Base-by-base conservation (phyloP, 108 stramenopile genomes). In the Bacterosira constricta region DNA sequence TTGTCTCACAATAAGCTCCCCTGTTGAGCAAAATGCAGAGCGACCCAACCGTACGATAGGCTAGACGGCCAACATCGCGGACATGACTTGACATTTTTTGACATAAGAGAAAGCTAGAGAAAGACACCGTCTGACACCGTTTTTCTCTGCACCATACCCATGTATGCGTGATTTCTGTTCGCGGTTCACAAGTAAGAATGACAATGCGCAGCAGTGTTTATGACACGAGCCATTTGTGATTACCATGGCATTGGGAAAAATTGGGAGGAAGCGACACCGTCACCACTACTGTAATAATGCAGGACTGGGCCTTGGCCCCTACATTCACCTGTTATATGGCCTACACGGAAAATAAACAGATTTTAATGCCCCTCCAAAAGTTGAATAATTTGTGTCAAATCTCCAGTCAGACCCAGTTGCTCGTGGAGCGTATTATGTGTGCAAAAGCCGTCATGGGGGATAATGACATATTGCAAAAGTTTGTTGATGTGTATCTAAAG, bases 321-420 rank as follows among this genome's bases (percentile, higher is more conserved):
- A 81, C 63, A 63, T 92, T 49, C 93, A 95, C 63, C 65, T 89
- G 10, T 88, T 95, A 3, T 95, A 90, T 54, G 17, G 69, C 71
- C 32, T 92, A 91, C 44, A 85, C 89, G 4, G 89, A 91, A 64
- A 92, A 92, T 73, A 56, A 68, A 20, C 79, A 87, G 35, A 90
- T 90, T 53, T 70, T 82, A 18, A 32, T 86, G 5, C 86, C 89
- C 8, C 46, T 90, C 53, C 86, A 87, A 74, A 93, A 93, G 52
- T 62, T 93, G 41, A 90, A 93, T 73, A 89, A 93, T 79, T 31
- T 93, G 51, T 93, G 92, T 77, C 73, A 82, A 36, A 81, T 93
- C 17, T 85, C 87, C 11, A 87, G 86, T 29, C 84, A 86, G 53
- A 90, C 92, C 6, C 92, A 93, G 66, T 56, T 84, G 39, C 68